Evolutionary conservation across 139 green algal genomes (phyloP).

Genomic region (Dunaliella primolecta): DNA sequence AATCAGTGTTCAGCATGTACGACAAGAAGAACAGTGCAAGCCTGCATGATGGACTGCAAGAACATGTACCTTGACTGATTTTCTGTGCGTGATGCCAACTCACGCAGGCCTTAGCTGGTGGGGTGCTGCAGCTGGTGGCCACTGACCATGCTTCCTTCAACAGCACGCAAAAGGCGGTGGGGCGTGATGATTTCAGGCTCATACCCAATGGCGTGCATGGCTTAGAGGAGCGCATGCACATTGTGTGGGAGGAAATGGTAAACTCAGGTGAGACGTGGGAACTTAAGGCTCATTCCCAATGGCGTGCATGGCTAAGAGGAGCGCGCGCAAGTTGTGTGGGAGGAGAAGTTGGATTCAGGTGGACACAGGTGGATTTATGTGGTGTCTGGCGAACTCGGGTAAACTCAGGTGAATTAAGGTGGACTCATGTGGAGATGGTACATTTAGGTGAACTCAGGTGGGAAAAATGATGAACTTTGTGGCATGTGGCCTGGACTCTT

Average conservation of each 20-base stretch:
- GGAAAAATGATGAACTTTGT: no score
- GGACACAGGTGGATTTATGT: no score
- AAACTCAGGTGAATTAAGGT: no score
- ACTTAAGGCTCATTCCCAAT: constrained; percentile 94
- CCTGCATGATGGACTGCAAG: no score
- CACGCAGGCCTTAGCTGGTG: constrained; percentile 21
- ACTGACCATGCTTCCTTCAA: constrained; percentile 95
- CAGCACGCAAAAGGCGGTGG: constrained; percentile 81
- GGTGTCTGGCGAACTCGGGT: no score
- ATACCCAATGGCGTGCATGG: constrained; percentile 97
- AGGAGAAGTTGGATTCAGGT: constrained; percentile 81
- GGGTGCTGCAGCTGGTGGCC: constrained; percentile 56
- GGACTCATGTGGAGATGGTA: not conserved
- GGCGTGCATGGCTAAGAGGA: constrained; percentile 96
- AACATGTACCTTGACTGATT: no score
- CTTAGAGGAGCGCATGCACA: constrained; percentile 91
- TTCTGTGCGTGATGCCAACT: not conserved
- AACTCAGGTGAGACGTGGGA: constrained; percentile 63
- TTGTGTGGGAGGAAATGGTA: constrained; percentile 84
- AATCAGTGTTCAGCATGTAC: no score
- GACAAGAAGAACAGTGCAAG: no score
- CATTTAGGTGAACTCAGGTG: not conserved
- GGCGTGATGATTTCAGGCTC: constrained; percentile 80
- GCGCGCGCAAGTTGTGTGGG: constrained; percentile 85
- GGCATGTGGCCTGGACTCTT: no score